Evolutionary conservation across 2,329 filamentous ascomycete species (phyloP), one percentile per base, ranked within the genome.

Genomic region (Arthrobotrys conoides): DNA sequence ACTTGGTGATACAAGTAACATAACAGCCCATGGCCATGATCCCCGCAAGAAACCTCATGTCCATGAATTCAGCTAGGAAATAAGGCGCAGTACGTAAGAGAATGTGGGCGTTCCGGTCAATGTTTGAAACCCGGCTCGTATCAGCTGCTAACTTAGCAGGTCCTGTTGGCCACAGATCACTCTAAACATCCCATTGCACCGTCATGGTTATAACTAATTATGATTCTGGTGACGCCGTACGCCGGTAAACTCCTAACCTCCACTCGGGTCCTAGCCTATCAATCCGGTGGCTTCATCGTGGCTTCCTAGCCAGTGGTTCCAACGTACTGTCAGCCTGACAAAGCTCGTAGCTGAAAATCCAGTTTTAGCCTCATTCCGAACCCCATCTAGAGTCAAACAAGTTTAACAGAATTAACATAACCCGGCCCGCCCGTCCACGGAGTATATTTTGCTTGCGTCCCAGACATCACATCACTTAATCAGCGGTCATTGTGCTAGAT

Each of bases 371-470:
- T 61, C 38, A 44, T 67, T 67, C 41, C 59, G 14, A 51, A 57
- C 57, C 33, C 33, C 38, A 24, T 61, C 49, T 14, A 49, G 53
- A 38, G 49, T 61, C 53, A 71, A 51, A 57, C 70, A 61, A 61
- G 57, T 61, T 61, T 44, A 44, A 44, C 30, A 57, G 22, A 33
- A 48, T 30, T 30, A 38, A 38, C 38, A 41, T 41, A 41, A 41
- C 27, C 69, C 70, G 51, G 63, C 30, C 69, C 69, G 69, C n/a
- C 49, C 70, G 63, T 30, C 57, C 70, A 61, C 70, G 61, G 70
- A 67, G 46, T 49, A n/a, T n/a, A n/a, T n/a, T n/a, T 61, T 30
- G 51, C 57, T 27, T 22, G 33, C 10, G 22, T 46, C 24, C 55
- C 46, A 46, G 44, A 46, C 46, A 20, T 51, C 48, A 27, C 22